Conservation (phyloP, 352 stramenopile genomes). For the Pythium phragmiticola region DNA sequence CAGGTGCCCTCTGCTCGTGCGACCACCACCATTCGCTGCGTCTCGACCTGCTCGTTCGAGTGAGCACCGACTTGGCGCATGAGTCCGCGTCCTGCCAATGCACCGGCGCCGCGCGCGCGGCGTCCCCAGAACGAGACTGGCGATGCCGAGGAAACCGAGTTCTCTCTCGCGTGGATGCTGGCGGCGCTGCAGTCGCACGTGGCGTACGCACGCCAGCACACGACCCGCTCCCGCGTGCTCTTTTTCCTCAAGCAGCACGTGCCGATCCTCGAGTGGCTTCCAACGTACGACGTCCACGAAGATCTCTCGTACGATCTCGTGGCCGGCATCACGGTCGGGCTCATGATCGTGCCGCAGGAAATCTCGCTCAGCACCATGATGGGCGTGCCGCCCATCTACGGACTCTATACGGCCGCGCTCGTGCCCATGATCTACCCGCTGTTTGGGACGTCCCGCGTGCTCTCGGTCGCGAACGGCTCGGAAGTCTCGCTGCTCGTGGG, state of each 20-base stretch:
- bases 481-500: conserved; percentile 58
- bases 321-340: conserved; percentile 57
- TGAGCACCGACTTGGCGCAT: conserved; percentile 4
- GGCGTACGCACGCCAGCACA: conserved; percentile 25
- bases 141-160: conserved; percentile 10
- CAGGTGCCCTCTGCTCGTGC: not conserved
- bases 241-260: conserved; percentile 49
- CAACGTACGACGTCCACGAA: conserved; percentile 48
- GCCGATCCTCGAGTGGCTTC: conserved; percentile 62
- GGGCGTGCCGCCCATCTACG: conserved; percentile 84
- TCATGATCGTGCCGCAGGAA: conserved; percentile 90
- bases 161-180: conserved; percentile 6
- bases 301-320: conserved; percentile 60
- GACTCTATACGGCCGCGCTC: conserved; percentile 84
- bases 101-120: not conserved
- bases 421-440: conserved; percentile 86
- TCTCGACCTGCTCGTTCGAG: conserved; percentile 9
- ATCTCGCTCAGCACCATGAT: conserved; percentile 91
- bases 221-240: conserved; percentile 29
- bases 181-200: conserved; percentile 9
- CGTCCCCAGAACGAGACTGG: not conserved
- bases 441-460: conserved; percentile 77
- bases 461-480: conserved; percentile 80
- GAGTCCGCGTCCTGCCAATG: conserved; percentile 15
- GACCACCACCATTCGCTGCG: not conserved